phyloP scores from a whole-genome alignment of 83 land plant genomes.

The Picea abies region DNA sequence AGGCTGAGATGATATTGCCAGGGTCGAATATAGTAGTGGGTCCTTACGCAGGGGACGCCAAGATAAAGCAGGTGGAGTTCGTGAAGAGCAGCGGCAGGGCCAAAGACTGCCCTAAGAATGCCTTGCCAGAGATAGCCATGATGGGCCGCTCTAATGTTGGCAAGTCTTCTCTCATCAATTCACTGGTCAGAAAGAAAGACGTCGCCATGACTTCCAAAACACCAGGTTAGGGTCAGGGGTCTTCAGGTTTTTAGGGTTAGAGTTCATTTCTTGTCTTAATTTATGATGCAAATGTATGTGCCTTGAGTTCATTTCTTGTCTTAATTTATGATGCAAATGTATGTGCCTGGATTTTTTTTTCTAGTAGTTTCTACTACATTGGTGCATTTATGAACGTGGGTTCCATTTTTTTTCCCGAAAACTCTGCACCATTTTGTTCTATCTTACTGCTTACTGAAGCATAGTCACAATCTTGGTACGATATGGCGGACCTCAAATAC shows the following conservation, averaged over 20 bases:
- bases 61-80: slow-evolving; percentile 80
- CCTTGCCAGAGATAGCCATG: slow-evolving; percentile 89
- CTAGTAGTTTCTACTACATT: too few relatives aligned
- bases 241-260: neutral
- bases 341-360: too few relatives aligned
- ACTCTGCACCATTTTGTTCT: too few relatives aligned
- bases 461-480: too few relatives aligned
- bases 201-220: slow-evolving; percentile 94
- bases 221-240: slow-evolving; percentile 59
- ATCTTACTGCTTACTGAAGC: too few relatives aligned
- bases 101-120: slow-evolving; percentile 84
- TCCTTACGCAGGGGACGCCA: slow-evolving; percentile 70
- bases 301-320: too few relatives aligned
- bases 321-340: too few relatives aligned
- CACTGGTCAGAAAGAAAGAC: slow-evolving; percentile 73
- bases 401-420: too few relatives aligned
- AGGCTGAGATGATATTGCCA: slow-evolving; percentile 63
- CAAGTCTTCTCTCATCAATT: slow-evolving; percentile 92
- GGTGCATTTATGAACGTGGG: too few relatives aligned
- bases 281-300: too few relatives aligned
- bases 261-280: too few relatives aligned
- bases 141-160: slow-evolving; percentile 97
- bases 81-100: slow-evolving; percentile 78
- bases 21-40: slow-evolving; percentile 87
- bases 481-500: too few relatives aligned